Conservation (phyloP, 2,329 filamentous ascomycete species). For the Dryadomyces quercus-mongolicae region DNA sequence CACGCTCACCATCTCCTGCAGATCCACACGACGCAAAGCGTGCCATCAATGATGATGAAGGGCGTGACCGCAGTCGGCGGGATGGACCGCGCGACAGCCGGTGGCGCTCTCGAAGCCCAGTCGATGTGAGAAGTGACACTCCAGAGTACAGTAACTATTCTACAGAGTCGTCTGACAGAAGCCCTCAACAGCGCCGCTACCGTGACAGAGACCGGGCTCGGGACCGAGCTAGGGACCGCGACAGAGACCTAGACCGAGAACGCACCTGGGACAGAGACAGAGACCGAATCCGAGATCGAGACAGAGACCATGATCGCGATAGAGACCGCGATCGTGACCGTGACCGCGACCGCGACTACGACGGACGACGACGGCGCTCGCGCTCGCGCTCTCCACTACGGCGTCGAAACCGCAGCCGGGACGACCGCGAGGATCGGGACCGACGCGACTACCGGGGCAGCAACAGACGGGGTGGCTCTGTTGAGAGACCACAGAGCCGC, state of each 20-base stretch:
- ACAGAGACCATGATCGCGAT: constrained; percentile 1
- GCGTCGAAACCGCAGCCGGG: constrained; percentile 50
- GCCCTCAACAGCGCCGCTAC: constrained; percentile 39
- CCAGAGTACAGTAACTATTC: background rate
- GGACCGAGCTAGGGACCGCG: constrained; percentile 35
- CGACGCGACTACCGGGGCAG: constrained; percentile 47
- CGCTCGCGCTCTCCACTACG: constrained; percentile 46
- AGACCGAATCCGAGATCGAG: constrained; percentile 1
- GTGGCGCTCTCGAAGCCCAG: constrained; percentile 48
- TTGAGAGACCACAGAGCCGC: constrained; percentile 50
- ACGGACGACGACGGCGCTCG: constrained; percentile 51
- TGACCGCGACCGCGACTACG: constrained; percentile 53
- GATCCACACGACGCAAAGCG: constrained; percentile 64
- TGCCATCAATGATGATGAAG: constrained; percentile 48
- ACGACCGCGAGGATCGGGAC: constrained; percentile 22
- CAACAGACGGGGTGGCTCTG: constrained; percentile 58
- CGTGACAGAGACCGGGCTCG: constrained; percentile 30
- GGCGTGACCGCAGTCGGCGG: constrained; percentile 37
- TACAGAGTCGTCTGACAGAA: constrained; percentile 26
- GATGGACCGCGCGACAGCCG: constrained; percentile 38
- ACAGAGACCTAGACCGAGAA: constrained; percentile 9
- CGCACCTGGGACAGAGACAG: constrained; percentile 11
- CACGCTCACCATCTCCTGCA: constrained; percentile 88
- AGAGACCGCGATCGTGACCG: constrained; percentile 31
- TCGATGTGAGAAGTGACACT: constrained; percentile 39